Base-by-base conservation (phyloP, 306 rosid species). In the Begonia loranthoides region DNA sequence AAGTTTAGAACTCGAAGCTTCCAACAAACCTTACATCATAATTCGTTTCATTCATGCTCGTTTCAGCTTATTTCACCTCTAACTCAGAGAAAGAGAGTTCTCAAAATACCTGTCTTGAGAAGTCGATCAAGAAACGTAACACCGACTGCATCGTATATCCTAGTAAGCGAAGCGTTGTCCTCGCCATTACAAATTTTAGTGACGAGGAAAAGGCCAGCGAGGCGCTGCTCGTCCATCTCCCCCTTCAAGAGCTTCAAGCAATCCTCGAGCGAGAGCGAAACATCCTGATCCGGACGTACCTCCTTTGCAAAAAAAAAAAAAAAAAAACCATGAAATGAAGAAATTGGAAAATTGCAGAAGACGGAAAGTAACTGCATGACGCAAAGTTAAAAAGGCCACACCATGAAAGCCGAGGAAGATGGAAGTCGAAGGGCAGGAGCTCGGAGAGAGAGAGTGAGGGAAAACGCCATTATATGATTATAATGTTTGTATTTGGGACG, bases 161-260 rank as follows among this genome's bases (percentile, higher is more conserved):
- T 74, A 24, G 63, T 65, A 33, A 90, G 88, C 13, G 92, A 80
- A 55, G 74, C 50, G 36, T 67, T 71, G 39, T 90, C 82, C 13
- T 82, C 84, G 4, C 86, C 77, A 58, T 74, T 76, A 70, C 82
- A 82, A 60, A 86, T 82, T 62, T 82, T 86, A 39, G 95, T 80
- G 34, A 86, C 88, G 13, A 90, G 76, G 53, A 85, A 86, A 50
- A 90, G 95, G 9, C 95, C 94, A 9, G 94, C 95, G 8, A 90
- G 94, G 50, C 95, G 87, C 54, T 90, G 95, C 60, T 82, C 95
- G 52, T 86, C 99, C 62, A 78, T 62, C 62, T 74, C 95, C 52
- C 97, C 97, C 70, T 74, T 78, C 71, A 90, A 54, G 2, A 90
- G 72, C 78, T 82, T 90, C 92, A 90, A 65, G 71, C 95, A 90